Percentiles rank a stretch among this genome's conserved stretches.
Evolutionary conservation across 768 basidiomycete species (phyloP).

Genomic region (Russula earlei): DNA sequence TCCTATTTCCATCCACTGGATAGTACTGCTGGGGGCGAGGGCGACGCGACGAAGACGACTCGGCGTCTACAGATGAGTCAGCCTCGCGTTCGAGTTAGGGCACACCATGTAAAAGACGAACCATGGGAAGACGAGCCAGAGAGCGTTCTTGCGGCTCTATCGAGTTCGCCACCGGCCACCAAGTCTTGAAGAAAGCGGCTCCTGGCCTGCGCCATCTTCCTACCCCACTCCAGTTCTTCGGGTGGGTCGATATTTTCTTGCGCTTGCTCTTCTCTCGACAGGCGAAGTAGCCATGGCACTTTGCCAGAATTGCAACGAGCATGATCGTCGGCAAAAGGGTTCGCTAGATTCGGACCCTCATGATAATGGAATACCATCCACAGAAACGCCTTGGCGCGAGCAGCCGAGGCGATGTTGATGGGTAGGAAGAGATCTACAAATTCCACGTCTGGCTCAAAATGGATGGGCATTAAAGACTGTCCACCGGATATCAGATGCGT

Average conservation of each 20-base stretch:
- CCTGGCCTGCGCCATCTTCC: constrained; percentile 60
- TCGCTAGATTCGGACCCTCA: constrained; percentile 51
- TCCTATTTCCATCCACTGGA: constrained; percentile 15
- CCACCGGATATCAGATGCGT: background rate
- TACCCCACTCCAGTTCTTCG: constrained; percentile 74
- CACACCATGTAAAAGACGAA: background rate
- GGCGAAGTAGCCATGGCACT: constrained; percentile 49
- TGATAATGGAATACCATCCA: constrained; percentile 81
- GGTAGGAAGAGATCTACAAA: constrained; percentile 83
- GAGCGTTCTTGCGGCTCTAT: constrained; percentile 28
- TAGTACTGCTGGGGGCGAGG: constrained; percentile 16
- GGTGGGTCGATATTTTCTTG: constrained; percentile 70
- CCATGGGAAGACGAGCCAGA: constrained; percentile 19
- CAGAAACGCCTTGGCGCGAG: constrained; percentile 71
- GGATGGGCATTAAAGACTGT: constrained; percentile 37
- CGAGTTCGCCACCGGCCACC: constrained; percentile 36
- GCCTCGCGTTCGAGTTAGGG: background rate
- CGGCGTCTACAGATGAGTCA: constrained; percentile 1
- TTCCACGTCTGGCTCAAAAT: constrained; percentile 67
- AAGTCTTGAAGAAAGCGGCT: constrained; percentile 64
- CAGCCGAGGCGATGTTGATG: constrained; percentile 55
- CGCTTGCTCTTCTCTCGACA: constrained; percentile 45
- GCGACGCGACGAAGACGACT: constrained; percentile 13
- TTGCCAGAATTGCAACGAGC: constrained; percentile 48
- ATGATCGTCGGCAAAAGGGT: constrained; percentile 69